Conservation (phyloP, 179 eudicot genomes). For the Vitellaria paradoxa region DNA sequence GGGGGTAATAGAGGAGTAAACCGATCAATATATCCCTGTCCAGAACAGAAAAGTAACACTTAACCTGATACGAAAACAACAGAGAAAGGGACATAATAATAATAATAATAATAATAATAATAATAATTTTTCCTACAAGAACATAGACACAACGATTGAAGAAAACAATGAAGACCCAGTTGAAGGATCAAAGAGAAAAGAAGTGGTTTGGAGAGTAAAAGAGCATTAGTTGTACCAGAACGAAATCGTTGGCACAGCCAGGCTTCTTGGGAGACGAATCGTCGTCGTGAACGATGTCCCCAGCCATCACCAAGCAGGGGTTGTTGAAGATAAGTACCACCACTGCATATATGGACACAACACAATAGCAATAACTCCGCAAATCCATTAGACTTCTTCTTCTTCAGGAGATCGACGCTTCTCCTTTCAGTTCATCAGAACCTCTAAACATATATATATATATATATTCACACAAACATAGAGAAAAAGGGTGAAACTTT, state of each 20-base stretch:
- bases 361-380: slow-evolving; percentile 20
- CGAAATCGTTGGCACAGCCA: slow-evolving; percentile 82
- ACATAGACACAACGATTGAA: background rate
- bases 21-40: too few species aligned
- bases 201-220: slow-evolving; percentile 25
- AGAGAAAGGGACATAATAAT: too few species aligned
- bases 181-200: slow-evolving; percentile 15
- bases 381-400: slow-evolving; percentile 43
- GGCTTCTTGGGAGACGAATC: slow-evolving; percentile 75
- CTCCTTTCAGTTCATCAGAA: slow-evolving; percentile 17
- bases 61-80: background rate
- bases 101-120: too few species aligned
- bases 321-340: slow-evolving; percentile 25
- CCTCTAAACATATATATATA: background rate
- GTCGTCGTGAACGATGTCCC: slow-evolving; percentile 82
- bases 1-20: too few species aligned
- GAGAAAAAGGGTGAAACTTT: background rate
- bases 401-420: background rate
- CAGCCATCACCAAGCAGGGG: slow-evolving; percentile 44
- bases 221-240: slow-evolving; percentile 40
- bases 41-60: background rate
- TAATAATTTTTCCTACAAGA: background rate
- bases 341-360: slow-evolving; percentile 30
- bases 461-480: background rate
- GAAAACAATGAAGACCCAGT: slow-evolving; percentile 12